Base-by-base conservation (phyloP, 1,284 basidiomycete genomes). In the Rhodotorula sp. region DNA sequence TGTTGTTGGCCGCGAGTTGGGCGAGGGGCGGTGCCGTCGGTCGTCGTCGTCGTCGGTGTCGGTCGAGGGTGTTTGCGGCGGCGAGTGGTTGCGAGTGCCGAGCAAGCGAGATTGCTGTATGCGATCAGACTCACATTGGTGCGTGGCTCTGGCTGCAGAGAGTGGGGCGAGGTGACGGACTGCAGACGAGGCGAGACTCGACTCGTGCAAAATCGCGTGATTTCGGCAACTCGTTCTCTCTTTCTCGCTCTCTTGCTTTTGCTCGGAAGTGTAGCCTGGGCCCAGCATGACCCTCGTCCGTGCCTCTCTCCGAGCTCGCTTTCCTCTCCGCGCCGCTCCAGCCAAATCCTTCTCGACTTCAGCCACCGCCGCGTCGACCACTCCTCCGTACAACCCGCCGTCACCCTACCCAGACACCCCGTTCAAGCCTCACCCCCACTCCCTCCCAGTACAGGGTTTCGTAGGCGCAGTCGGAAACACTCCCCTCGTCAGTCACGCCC, bases 391-490 rank as follows among this genome's bases (percentile, higher is more conserved):
- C 61, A 46, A 45, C 53, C 61, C 61, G 33, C 57, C 37, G 29
- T 65, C 44, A 30, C 56, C 57, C 46, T 46, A 60, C 56, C 49
- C 62, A 7, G 8, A 10, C 15, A 55, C 53, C 18, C 60, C 71
- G 10, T 42, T 75, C 55, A 62, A 69, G 42, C 72, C 74, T 8
- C 74, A 75, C 56, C 63, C 68, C 15, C 74, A 75, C 68, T 73
- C 72, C 4, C 66, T 74, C 17, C 74, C 74, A 54, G 80, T 82
- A 44, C 74, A 90, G 67, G 93, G 95, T 60, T 94, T 98, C 81
- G 87, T 87, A 33, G 93, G 91, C 29, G 90, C 94, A 20, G 85
- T 98, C 68, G 95, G 95, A 75, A 95, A 95, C 83, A 99, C 95
- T 3, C 95, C 95, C 64, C 84, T 98, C 62, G 93, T 93, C 67